A percentile compares a stretch with the other conserved stretches of the same genome.
phyloP scores from a whole-genome alignment of 2,329 filamentous ascomycete species.

The Gliomastix tumulicola region DNA sequence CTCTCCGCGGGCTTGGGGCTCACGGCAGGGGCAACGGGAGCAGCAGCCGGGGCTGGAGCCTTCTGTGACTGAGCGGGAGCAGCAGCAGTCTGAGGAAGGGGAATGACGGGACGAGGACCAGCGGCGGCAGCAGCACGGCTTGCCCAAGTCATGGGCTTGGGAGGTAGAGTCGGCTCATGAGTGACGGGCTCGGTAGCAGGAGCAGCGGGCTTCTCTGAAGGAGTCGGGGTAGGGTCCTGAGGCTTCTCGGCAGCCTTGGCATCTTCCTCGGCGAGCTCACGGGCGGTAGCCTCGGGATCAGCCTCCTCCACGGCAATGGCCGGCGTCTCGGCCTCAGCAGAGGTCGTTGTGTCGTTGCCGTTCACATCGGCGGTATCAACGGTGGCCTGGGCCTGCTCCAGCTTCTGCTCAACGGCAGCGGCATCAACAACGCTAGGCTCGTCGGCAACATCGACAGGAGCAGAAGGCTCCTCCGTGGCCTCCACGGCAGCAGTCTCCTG shows the following conservation, averaged over 20 bases:
- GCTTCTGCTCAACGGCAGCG: conserved; percentile 63
- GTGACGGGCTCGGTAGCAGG: conserved; percentile 32
- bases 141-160: conserved; percentile 70
- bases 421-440: conserved; percentile 27
- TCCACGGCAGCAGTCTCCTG: conserved; percentile 16
- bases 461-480: conserved; percentile 22
- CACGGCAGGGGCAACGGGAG: conserved; percentile 30
- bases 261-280: conserved; percentile 49
- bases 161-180: conserved; percentile 33
- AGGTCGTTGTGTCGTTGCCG: conserved; percentile 14
- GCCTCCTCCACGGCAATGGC: conserved; percentile 28
- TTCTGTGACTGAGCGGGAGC: conserved; percentile 41
- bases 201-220: conserved; percentile 32
- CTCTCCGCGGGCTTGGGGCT: conserved; percentile 38
- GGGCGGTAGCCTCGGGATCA: conserved; percentile 41
- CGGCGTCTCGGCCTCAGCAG: conserved; percentile 20
- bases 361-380: conserved; percentile 23
- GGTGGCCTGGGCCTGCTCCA: conserved; percentile 50
- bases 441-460: conserved; percentile 10
- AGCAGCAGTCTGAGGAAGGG: conserved; percentile 50
- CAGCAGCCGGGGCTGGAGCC: conserved; percentile 38
- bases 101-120: conserved; percentile 44
- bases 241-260: conserved; percentile 58
- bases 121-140: conserved; percentile 57
- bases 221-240: conserved; percentile 52